Base-by-base conservation (phyloP, 805 yeast genomes). In the Yamadazyma akitaensis region DNA sequence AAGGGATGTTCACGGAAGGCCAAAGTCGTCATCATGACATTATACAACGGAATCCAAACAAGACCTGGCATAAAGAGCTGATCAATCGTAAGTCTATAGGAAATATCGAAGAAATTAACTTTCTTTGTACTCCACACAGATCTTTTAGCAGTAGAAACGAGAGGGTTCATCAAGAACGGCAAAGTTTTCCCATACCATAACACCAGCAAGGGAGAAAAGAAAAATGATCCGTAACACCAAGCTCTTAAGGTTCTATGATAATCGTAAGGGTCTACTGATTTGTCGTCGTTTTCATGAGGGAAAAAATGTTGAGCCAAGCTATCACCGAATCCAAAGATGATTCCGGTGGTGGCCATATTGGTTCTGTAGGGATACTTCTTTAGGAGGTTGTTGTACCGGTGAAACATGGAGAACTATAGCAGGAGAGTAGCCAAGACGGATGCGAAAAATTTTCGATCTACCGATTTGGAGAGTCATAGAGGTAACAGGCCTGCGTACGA, bases 341-440 rank as follows among this genome's bases (percentile, higher is more conserved):
- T 30, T 21, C 85, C 84, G 1, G 84, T 79, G 43, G 79, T 68
- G 24, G 74, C 41, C 58, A 80, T 76, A 58, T 81, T 82, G 42
- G 84, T 78, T 34, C 70, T 57, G 56, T 71, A 76, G 3, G 86
- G 85, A 48, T 72, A 71, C 32, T 60, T 64, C 50, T 63, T 62
- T 37, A 81, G 64, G 16, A 63, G 44, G n/a, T 40, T 38, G 46
- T 59, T 60, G 38, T 63, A 63, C 35, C 43, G 49, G 13, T 38
- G 41, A 38, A 38, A 38, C 25, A 38, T 38, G 10, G 17, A 14
- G 41, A 30, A 28, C 10, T 28, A 28, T 9, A 11, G 32, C 10
- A 28, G 32, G 32, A 28, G n/a, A 13, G 41, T 26, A 25, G 26
- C 16, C 17, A 37, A 14, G 25, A 24, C 12, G 25, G n/a, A 11